phyloP scores from a whole-genome alignment of 371 early-diverging fungal species.

The Synchytrium microbalum region DNA sequence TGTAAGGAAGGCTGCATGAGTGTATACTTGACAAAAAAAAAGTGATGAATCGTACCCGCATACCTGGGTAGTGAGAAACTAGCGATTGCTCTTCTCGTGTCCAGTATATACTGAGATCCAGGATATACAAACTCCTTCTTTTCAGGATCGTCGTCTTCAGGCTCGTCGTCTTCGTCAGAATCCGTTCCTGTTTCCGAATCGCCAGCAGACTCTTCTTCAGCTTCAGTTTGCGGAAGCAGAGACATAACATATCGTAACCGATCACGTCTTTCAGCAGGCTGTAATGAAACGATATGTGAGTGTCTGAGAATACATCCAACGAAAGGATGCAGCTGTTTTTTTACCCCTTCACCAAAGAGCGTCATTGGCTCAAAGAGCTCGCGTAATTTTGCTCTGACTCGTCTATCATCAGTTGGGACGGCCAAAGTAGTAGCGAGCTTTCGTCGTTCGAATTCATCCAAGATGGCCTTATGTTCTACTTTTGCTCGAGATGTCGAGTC shows the following conservation, averaged over 20 bases:
- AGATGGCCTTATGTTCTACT: conserved; percentile 59
- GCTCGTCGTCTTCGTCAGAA: conserved; percentile 33
- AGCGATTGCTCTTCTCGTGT: conserved; percentile 66
- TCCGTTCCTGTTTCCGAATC: conserved; percentile 34
- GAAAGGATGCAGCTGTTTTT: conserved; percentile 11
- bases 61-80: conserved; percentile 70
- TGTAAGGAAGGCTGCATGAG: conserved; percentile 19
- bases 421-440: conserved; percentile 70
- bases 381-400: conserved; percentile 67
- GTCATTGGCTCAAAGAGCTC: conserved; percentile 79
- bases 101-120: conserved; percentile 60
- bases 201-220: conserved; percentile 27
- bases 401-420: conserved; percentile 85
- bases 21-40: background rate
- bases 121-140: conserved; percentile 83
- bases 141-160: conserved; percentile 38
- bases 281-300: background rate
- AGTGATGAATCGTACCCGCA: conserved; percentile 14
- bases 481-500: conserved; percentile 22
- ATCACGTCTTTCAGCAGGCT: conserved; percentile 84
- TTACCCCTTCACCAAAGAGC: conserved; percentile 90
- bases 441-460: conserved; percentile 80
- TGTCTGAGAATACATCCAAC: background rate
- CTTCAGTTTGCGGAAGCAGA: conserved; percentile 37
- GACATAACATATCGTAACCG: conserved; percentile 66